These are phyloP conservation scores for Neurospora sublineolata DNA, from an alignment of 495 filamentous ascomycete genomes.

Conservation along the genomic window DNA sequence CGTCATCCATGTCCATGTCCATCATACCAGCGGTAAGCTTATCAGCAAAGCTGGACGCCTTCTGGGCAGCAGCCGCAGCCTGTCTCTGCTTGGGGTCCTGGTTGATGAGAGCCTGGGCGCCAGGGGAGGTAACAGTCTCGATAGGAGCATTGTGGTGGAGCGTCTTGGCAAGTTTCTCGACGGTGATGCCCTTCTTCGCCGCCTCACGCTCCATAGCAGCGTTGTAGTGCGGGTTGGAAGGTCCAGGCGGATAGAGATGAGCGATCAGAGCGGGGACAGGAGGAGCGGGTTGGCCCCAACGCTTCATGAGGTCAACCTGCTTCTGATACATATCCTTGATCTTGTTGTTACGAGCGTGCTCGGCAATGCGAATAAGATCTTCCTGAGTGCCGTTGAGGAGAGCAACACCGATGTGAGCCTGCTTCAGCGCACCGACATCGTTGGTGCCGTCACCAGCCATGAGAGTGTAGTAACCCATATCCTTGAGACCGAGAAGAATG, in stretches of 20 bases:
- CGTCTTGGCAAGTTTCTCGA: constrained; percentile 30
- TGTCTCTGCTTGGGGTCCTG: constrained; percentile 44
- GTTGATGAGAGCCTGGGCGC: constrained; percentile 57
- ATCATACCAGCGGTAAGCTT: constrained; percentile 81
- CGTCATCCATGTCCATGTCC: constrained; percentile 77
- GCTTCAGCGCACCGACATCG: constrained; percentile 94
- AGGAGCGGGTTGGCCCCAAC: constrained; percentile 84
- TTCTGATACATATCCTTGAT: constrained; percentile 99
- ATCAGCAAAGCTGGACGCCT: constrained; percentile 71
- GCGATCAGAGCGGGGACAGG: constrained; percentile 85
- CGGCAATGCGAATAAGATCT: constrained; percentile 79
- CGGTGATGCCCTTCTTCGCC: constrained; percentile 52
- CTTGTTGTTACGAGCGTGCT: constrained; percentile 85
- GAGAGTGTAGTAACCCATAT: constrained; percentile 91
- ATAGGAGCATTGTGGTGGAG: constrained; percentile 31
- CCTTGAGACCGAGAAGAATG: constrained; percentile 89
- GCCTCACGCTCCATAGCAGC: constrained; percentile 82
- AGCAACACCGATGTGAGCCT: constrained; percentile 94
- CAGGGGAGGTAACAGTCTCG: constrained; percentile 58
- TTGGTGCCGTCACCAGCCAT: constrained; percentile 99
- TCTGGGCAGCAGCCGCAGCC: constrained; percentile 52
- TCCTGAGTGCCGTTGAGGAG: constrained; percentile 90
- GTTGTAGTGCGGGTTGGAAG: constrained; percentile 86
- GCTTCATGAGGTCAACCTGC: constrained; percentile 75
- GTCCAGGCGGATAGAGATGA: constrained; percentile 87